phyloP scores from a whole-genome alignment of 1,284 basidiomycete species.

The Meira miltonrushii region DNA sequence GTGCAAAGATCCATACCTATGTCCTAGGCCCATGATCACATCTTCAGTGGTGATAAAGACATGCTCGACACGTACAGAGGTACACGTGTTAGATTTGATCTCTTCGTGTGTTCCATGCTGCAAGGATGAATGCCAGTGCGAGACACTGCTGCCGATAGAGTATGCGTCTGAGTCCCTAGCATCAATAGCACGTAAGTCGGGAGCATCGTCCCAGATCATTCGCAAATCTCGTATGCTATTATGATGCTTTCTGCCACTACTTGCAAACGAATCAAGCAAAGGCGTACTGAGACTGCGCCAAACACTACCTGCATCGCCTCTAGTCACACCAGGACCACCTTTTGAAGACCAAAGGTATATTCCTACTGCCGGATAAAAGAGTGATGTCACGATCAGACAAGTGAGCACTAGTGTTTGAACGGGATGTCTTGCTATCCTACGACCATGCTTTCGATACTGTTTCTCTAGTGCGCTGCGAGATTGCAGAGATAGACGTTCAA shows the following conservation, averaged over 20 bases:
- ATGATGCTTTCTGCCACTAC: slow-evolving; percentile 36
- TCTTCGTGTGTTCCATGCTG: not conserved
- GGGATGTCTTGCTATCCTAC: slow-evolving; percentile 61
- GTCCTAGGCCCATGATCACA: slow-evolving; percentile 36
- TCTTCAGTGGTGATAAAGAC: slow-evolving; percentile 48
- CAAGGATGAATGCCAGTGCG: not conserved
- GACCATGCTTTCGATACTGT: slow-evolving; percentile 34
- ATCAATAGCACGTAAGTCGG: slow-evolving; percentile 35
- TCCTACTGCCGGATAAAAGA: slow-evolving; percentile 62
- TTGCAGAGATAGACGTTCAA: no score
- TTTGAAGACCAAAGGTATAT: slow-evolving; percentile 50
- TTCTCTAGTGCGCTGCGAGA: slow-evolving; percentile 7
- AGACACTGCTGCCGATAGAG: slow-evolving; percentile 14
- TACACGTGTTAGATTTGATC: not conserved
- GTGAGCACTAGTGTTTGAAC: slow-evolving; percentile 89
- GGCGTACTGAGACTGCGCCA: slow-evolving; percentile 45
- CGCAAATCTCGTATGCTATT: slow-evolving; percentile 45
- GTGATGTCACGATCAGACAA: slow-evolving; percentile 86
- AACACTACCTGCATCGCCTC: slow-evolving; percentile 38
- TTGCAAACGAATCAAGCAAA: slow-evolving; percentile 41
- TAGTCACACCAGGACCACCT: slow-evolving; percentile 38
- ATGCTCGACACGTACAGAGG: slow-evolving; percentile 30
- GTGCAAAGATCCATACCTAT: slow-evolving; percentile 38
- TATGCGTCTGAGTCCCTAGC: slow-evolving; percentile 23
- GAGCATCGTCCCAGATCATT: slow-evolving; percentile 49